These are phyloP conservation scores for Anthracocystis setariae DNA, from an alignment of 1,284 basidiomycete species.

Conservation along the genomic window DNA sequence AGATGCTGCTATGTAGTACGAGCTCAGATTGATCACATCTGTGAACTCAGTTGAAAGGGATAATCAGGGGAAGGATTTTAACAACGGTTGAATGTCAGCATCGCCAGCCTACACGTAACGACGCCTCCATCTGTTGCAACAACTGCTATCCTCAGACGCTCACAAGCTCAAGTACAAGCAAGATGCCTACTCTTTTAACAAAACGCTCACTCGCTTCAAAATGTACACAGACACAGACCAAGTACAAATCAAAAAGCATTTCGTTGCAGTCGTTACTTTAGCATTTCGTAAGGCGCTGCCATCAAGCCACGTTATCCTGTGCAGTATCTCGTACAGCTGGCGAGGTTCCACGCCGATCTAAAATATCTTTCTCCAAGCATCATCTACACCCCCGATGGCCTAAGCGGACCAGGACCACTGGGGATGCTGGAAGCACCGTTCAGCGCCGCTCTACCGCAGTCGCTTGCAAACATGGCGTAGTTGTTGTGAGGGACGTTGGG, in stretches of 20 bases:
- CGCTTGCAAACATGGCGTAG: slow-evolving; percentile 35
- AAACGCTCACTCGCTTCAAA: too few relatives aligned
- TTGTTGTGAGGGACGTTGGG: slow-evolving; percentile 30
- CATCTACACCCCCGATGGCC: slow-evolving; percentile 2
- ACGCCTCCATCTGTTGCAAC: too few relatives aligned
- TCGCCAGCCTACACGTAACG: too few relatives aligned
- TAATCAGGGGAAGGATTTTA: too few relatives aligned
- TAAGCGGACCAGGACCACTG: slow-evolving; percentile 21
- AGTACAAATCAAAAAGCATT: not conserved
- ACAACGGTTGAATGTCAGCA: too few relatives aligned
- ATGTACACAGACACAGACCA: not conserved
- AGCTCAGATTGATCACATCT: too few relatives aligned
- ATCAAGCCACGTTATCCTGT: not conserved
- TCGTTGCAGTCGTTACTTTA: not conserved
- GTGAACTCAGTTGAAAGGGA: too few relatives aligned
- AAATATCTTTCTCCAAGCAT: not conserved
- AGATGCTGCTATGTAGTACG: too few relatives aligned
- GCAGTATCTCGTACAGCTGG: not conserved
- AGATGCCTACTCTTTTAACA: too few relatives aligned
- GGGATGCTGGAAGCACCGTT: slow-evolving; percentile 13
- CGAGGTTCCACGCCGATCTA: not conserved
- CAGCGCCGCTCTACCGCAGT: slow-evolving; percentile 38
- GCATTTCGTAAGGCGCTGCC: not conserved
- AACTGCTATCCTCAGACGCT: too few relatives aligned
- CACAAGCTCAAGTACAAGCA: too few relatives aligned